Evolutionary conservation across 768 basidiomycete species (phyloP), one percentile per base, ranked within the genome.

Genomic region (Naganishia kalamii): DNA sequence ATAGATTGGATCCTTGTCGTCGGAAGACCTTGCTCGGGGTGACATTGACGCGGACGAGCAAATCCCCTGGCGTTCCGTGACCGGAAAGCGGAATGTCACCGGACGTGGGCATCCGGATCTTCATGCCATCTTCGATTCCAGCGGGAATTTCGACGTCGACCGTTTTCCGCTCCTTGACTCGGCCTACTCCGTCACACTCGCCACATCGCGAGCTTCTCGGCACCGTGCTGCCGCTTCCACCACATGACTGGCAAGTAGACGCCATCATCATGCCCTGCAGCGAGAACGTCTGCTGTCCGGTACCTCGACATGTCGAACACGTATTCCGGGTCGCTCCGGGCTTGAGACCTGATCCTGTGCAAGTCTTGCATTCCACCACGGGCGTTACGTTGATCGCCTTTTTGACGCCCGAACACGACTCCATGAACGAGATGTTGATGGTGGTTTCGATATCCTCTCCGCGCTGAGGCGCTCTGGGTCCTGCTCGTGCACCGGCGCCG

Each of bases 261-360:
- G 92, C 87, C 91, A 99, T 93, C 76, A 92, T 89, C 85, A 99
- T 98, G 19, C 96, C 96, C 74, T 90, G 87, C 73, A 99, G 84
- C 60, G 90, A 86, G 77, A 89, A 97, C 19, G 92, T 90, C 77
- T 87, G 85, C 37, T 87, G 85, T 48, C 96, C 96, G 25, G 88
- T 83, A 63, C 96, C 96, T 65, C 86, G 83, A 79, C 96, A 99
- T 37, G 86, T 79, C 57, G 80, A 73, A 79, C 96, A 99, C 30
- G 85, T 84, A 54, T 84, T 82, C 70, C 88, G 83, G 79, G 92
- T 88, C 37, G 88, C 85, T 33, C 94, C 94, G 23, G 85, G 79
- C 79, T 89, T 96, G 74, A 99, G 78, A 8, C 96, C 96, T 70
- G 83, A 85, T 13, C 92, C 92, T 41, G 85, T 83, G 80, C 96